Evolutionary conservation across 805 yeast species (phyloP).

Genomic region (Candida rishiriensis): DNA sequence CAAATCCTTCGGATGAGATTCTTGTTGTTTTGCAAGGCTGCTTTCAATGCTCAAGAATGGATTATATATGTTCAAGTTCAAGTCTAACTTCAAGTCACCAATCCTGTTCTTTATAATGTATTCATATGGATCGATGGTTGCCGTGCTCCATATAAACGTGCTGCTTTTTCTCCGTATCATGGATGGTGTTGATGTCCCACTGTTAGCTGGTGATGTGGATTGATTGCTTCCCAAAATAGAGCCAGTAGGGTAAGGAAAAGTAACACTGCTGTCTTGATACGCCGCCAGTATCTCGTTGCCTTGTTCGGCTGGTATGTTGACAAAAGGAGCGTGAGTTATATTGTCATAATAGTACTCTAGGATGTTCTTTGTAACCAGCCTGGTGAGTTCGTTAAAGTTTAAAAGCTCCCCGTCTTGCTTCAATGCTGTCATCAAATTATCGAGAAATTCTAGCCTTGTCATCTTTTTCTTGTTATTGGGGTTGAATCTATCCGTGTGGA

Average conservation of each 20-base stretch:
- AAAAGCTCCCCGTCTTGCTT: constrained; percentile 14
- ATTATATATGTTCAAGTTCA: constrained; percentile 11
- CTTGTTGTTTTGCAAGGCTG: neutral
- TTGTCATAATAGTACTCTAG: constrained; percentile 63
- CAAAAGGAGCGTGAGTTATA: constrained; percentile 55
- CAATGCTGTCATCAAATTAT: constrained; percentile 28
- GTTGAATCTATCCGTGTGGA: constrained; percentile 74
- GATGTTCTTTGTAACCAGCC: constrained; percentile 36
- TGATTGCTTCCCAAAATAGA: constrained; percentile 14
- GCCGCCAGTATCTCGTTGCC: constrained; percentile 18
- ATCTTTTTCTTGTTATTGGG: constrained; percentile 62
- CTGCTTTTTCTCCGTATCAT: constrained; percentile 24
- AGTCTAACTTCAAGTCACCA: constrained; percentile 17
- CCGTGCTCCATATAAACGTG: constrained; percentile 26
- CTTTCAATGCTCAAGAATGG: constrained; percentile 19
- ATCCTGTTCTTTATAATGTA: constrained; percentile 28
- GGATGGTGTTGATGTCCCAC: constrained; percentile 5
- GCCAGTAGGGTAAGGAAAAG: constrained; percentile 28
- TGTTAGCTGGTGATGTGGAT: constrained; percentile 1
- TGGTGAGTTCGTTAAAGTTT: constrained; percentile 19
- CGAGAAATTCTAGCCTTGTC: constrained; percentile 58
- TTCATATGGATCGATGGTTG: constrained; percentile 33
- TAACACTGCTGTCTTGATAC: constrained; percentile 6
- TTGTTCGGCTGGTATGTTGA: constrained; percentile 31
- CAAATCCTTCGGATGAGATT: neutral